phyloP scores from a whole-genome alignment of 2,329 filamentous ascomycete genomes.

The Endoconidiophora polonica region DNA sequence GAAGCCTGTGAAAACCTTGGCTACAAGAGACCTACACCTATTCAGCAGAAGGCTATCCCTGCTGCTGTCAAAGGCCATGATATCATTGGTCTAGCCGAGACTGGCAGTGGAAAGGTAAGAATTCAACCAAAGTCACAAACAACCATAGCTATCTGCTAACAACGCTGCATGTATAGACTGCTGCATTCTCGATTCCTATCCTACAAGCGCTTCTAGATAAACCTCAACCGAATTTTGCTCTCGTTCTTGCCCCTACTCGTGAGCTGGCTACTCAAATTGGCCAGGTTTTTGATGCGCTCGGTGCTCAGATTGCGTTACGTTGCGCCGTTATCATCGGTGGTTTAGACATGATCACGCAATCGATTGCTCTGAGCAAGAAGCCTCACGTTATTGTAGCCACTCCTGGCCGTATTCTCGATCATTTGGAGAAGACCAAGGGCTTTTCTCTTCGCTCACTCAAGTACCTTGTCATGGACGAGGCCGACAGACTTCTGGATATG shows the following conservation, averaged over 20 bases:
- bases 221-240: constrained; percentile 70
- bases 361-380: constrained; percentile 85
- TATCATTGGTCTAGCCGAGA: constrained; percentile 87
- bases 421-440: constrained; percentile 91
- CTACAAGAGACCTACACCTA: constrained; percentile 76
- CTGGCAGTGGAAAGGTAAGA: constrained; percentile 62
- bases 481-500: constrained; percentile 78
- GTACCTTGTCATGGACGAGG: constrained; percentile 90
- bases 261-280: constrained; percentile 88
- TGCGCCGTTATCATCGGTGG: constrained; percentile 80
- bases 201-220: constrained; percentile 80
- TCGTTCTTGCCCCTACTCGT: constrained; percentile 81
- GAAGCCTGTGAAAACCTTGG: constrained; percentile 72
- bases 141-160: not conserved
- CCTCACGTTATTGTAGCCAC: constrained; percentile 90
- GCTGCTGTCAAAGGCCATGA: constrained; percentile 64
- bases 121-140: not conserved
- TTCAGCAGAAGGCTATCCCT: constrained; percentile 75
- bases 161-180: constrained; percentile 35
- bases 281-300: constrained; percentile 72
- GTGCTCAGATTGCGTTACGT: constrained; percentile 72
- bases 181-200: constrained; percentile 84
- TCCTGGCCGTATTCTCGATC: constrained; percentile 74
- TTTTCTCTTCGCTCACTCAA: constrained; percentile 71
- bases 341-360: constrained; percentile 86